phyloP scores from a whole-genome alignment of 2,329 filamentous ascomycete species.

The Exophiala aquamarina region DNA sequence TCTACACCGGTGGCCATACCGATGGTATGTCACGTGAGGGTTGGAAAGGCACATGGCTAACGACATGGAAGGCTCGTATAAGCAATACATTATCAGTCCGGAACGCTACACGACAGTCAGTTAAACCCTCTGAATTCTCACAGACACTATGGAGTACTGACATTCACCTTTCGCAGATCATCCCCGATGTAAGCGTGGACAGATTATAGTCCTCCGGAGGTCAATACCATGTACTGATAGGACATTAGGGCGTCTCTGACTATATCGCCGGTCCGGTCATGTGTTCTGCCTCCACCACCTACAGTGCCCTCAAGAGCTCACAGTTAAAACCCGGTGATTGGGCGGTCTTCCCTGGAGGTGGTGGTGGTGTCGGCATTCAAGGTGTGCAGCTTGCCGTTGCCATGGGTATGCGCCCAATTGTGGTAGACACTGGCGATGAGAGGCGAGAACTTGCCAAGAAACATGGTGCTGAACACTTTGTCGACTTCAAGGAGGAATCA shows the following conservation, averaged over 20 bases:
- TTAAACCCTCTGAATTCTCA: neutral
- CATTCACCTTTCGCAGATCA: slow-evolving; percentile 9
- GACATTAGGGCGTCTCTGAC: slow-evolving; percentile 56
- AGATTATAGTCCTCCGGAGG: too few species aligned
- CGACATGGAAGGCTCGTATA: slow-evolving; percentile 49
- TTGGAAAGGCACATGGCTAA: slow-evolving; percentile 3
- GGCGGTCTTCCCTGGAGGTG: slow-evolving; percentile 56
- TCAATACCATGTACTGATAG: slow-evolving; percentile 40
- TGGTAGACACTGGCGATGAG: slow-evolving; percentile 52
- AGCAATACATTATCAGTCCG: slow-evolving; percentile 59
- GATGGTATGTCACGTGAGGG: slow-evolving; percentile 22
- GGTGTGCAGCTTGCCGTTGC: slow-evolving; percentile 56
- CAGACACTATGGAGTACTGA: slow-evolving; percentile 4
- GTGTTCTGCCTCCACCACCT: slow-evolving; percentile 60
- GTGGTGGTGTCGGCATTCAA: slow-evolving; percentile 58
- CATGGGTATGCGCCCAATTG: slow-evolving; percentile 58
- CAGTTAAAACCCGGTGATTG: slow-evolving; percentile 53
- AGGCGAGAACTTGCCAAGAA: slow-evolving; percentile 48
- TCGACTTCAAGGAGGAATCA: slow-evolving; percentile 52
- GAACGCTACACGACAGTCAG: slow-evolving; percentile 49
- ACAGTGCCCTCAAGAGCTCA: slow-evolving; percentile 55
- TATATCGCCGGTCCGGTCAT: slow-evolving; percentile 61
- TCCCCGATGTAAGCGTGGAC: slow-evolving; percentile 18
- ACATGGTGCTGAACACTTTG: slow-evolving; percentile 56
- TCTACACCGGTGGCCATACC: slow-evolving; percentile 46